phyloP scores from a whole-genome alignment of 345 rosid species.

The Salix exigua region DNA sequence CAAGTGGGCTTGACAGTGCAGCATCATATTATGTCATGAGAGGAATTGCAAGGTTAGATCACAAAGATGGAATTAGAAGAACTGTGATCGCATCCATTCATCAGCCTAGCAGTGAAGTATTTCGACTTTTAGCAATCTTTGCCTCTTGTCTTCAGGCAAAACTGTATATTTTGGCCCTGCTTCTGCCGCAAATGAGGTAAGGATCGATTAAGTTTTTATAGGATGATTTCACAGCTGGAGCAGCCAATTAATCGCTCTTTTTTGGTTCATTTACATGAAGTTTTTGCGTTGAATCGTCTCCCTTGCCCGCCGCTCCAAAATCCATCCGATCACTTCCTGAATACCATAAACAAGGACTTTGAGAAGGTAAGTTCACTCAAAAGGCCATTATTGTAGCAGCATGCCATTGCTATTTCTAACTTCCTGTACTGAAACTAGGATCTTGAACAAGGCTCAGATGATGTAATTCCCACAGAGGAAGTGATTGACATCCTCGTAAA shows the following conservation, averaged over 20 bases:
- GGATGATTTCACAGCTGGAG: no score
- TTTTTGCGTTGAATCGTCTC: conserved; percentile 47
- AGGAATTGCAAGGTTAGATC: conserved; percentile 1
- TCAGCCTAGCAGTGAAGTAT: conserved; percentile 26
- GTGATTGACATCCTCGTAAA: conserved; percentile 32
- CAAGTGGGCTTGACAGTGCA: conserved; percentile 29
- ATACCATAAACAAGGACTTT: conserved; percentile 46
- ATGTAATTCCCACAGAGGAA: conserved; percentile 33
- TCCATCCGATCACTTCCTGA: conserved; percentile 48
- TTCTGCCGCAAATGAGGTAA: conserved; percentile 20
- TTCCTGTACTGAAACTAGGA: conserved; percentile 23
- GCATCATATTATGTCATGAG: conserved; percentile 24
- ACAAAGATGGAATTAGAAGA: conserved; percentile 13
- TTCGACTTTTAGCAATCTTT: conserved; percentile 18
- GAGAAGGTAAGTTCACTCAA: conserved; percentile 24
- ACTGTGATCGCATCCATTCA: conserved; percentile 26
- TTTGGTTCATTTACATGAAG: conserved; percentile 8
- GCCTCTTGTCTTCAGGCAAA: conserved; percentile 25
- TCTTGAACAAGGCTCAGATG: conserved; percentile 31
- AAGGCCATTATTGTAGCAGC: no score
- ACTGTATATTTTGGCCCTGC: conserved; percentile 22
- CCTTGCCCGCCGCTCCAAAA: conserved; percentile 40
- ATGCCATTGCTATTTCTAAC: no score
- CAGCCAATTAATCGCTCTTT: neutral
- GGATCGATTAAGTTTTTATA: neutral